Evolutionary conservation across 2,329 filamentous ascomycete genomes (phyloP), one percentile per base, ranked within the genome.

Genomic region (Diplodia mutila): DNA sequence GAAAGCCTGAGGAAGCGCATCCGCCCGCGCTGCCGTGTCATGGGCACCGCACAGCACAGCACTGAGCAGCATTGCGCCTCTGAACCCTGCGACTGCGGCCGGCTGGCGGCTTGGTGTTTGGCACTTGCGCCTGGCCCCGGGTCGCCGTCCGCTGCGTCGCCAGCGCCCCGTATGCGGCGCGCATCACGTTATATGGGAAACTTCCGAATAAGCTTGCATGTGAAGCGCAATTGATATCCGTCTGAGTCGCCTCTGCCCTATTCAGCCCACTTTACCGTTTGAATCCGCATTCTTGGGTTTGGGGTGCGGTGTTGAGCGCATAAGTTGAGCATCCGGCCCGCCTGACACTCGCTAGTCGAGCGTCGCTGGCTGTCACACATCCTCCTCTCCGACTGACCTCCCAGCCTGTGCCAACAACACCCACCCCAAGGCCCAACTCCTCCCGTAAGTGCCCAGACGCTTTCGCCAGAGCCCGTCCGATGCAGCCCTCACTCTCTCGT

Each of bases 271-370:
- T 66, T 59, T 55, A 39, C 46, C 52, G 34, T 51, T 48, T 59
- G 52, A 55, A 59, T 25, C 65, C 48, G 54, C 37, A 52, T 61
- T 46, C 65, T 61, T 67, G 54, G 46, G 65, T 53, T 67, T 21
- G 46, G 18, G 21, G 57, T 67, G 66, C 53, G 66, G 61, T 67
- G 66, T 67, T 67, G 66, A 61, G 66, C 66, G 66, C 66, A 67
- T 61, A 53, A 54, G 66, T 67, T 64, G 66, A 67, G 54, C 65
- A 67, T 57, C 57, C 57, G 66, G 66, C 57, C 57, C 57, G 34
- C 65, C 65, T 59, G 65, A 67, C 48, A 67, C 59, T 67, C 66
- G 66, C 66, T 67, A 67, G 65, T 66, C 55, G 54, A 67, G 65
- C 46, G 65, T 67, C 65, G 55, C 54, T 63, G 57, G 37, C 48